phyloP scores from a whole-genome alignment of 169 alveolate species.

The Cryptosporidium meleagridis region DNA sequence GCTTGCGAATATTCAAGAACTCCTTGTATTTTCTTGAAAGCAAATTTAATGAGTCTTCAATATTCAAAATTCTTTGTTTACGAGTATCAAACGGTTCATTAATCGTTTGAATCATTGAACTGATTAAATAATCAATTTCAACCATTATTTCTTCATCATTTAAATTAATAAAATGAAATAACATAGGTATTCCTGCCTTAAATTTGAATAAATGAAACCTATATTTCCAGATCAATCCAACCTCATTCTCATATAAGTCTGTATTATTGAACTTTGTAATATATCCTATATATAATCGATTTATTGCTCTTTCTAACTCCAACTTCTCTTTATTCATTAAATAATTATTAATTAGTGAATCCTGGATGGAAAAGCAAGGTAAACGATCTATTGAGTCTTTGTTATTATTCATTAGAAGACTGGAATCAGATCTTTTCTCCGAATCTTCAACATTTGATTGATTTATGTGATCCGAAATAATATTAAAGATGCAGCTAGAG shows the following conservation, averaged over 20 bases:
- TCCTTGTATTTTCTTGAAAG: constrained; percentile 76
- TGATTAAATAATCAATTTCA: constrained; percentile 23
- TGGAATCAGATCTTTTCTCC: background rate
- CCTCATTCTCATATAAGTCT: background rate
- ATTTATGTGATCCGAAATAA: background rate
- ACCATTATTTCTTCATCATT: constrained; percentile 1
- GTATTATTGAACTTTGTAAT: background rate
- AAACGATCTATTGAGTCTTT: background rate
- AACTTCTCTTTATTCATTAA: background rate
- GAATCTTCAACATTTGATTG: background rate
- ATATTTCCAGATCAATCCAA: constrained; percentile 43
- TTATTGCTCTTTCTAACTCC: background rate
- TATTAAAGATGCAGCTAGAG: background rate
- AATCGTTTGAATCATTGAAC: background rate
- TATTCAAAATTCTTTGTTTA: background rate
- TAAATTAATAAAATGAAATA: constrained; percentile 16
- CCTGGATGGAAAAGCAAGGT: background rate
- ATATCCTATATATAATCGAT: background rate
- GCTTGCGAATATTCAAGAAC: constrained; percentile 83
- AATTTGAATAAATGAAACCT: background rate
- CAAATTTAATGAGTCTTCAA: constrained; percentile 60
- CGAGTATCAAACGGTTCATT: background rate
- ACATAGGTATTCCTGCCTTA: constrained; percentile 46
- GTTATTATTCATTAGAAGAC: background rate
- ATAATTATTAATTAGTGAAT: background rate